Percentiles rank a stretch among this genome's conserved stretches.
These are phyloP conservation scores for Porcisia hertigi DNA, from an alignment of 208 protist species.

Conservation along the genomic window DNA sequence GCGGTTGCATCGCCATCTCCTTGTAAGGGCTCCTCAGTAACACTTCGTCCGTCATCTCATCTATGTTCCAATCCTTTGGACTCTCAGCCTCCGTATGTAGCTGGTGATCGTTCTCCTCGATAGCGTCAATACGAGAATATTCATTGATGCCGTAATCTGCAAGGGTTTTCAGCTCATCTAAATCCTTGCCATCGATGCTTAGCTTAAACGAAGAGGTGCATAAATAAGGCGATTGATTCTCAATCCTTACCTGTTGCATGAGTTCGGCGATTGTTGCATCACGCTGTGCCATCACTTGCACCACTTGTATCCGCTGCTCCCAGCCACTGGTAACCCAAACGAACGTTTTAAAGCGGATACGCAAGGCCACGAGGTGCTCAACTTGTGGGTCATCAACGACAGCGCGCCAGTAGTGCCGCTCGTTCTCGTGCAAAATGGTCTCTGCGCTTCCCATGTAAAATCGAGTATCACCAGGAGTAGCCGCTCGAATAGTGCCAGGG, in stretches of 20 bases:
- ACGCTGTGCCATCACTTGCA: conserved; percentile 72
- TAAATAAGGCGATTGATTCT: conserved; percentile 88
- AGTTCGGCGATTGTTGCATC: conserved; percentile 69
- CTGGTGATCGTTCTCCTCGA: conserved; percentile 76
- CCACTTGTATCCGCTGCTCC: conserved; percentile 77
- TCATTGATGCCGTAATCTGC: conserved; percentile 63
- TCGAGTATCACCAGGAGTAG: conserved; percentile 85
- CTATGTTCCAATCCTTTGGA: conserved; percentile 84
- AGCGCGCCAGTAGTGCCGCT: conserved; percentile 88
- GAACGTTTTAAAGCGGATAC: conserved; percentile 79
- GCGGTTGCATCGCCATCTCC: conserved; percentile 86
- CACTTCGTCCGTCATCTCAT: conserved; percentile 72
- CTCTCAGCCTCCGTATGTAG: conserved; percentile 49
- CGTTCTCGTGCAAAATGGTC: conserved; percentile 77
- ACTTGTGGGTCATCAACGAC: conserved; percentile 84
- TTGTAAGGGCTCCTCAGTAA: conserved; percentile 70
- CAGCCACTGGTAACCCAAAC: conserved; percentile 84
- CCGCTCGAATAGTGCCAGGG: conserved; percentile 71
- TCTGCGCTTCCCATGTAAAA: conserved; percentile 77
- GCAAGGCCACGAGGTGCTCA: conserved; percentile 66
- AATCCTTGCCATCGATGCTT: conserved; percentile 68
- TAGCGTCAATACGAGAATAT: conserved; percentile 70
- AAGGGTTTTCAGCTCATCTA: conserved; percentile 55
- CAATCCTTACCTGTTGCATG: conserved; percentile 68
- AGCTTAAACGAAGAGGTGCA: conserved; percentile 67